Evolutionary conservation across 2,329 filamentous ascomycete species (phyloP), one percentile per base, ranked within the genome.

Genomic region (Aspergillus sp.): DNA sequence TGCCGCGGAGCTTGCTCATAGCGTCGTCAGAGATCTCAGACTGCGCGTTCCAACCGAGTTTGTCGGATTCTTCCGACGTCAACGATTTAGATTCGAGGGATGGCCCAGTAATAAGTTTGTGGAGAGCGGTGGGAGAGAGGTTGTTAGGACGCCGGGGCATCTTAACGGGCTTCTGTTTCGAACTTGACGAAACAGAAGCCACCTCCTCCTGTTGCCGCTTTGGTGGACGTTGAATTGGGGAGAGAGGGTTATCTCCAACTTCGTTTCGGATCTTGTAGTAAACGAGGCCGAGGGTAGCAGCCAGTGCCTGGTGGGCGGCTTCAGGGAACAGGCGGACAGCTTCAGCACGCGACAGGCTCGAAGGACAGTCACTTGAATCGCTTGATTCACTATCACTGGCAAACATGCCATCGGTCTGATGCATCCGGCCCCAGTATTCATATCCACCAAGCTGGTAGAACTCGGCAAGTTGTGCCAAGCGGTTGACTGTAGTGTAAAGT

Each of bases 191-290:
- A 8, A 66, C 59, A 1, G 72, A 73, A 32, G 59, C 64, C 15
- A 70, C 56, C 6, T 76, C 73, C 6, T 75, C 73, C 45, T 70
- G 71, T 17, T 64, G 66, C 30, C 74, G 70, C 61, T 76, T 76
- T 3, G 67, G 67, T 8, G 72, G 67, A n/a, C 68, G 66, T n/a
- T 50, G 55, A 18, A 71, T 56, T 9, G 65, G 68, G 12, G 64
- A 52, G 48, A 66, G 60, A 4, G 68, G 68, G 4, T 68, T 69
- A 52, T 75, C 72, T 4, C 74, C 72, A 7, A 73, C 69, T 59
- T 75, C 71, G 39, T 76, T 76, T 15, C 71, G 71, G 48, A 76
- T 76, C 61, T 76, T 75, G 60, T 71, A 73, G 53, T 76, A 76
- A 1, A 75, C 69, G n/a, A 76, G 59, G 41, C 74, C 74, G 20